phyloP scores from a whole-genome alignment of 2,329 filamentous ascomycete genomes.

The Colletotrichum tamarilloi region DNA sequence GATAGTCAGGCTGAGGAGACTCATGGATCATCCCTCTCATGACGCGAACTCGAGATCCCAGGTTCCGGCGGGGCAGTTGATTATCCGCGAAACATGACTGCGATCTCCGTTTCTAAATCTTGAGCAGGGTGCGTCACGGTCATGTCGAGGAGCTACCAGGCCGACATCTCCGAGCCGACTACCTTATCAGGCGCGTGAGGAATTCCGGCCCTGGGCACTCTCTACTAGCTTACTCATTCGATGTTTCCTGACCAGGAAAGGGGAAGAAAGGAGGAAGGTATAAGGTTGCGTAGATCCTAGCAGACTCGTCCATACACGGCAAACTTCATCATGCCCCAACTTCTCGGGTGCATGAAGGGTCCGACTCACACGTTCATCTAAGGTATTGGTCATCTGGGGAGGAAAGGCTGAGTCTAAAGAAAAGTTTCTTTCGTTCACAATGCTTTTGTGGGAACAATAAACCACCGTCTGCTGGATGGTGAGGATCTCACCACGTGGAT shows the following conservation, averaged over 20 bases:
- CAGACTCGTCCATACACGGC: background rate
- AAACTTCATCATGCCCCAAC: conserved; percentile 4
- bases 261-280: background rate
- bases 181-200: background rate
- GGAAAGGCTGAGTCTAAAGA: background rate
- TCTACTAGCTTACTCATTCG: background rate
- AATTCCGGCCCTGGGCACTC: background rate
- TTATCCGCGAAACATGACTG: background rate
- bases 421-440: background rate
- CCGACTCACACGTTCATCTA: background rate
- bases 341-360: background rate
- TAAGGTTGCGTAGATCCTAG: conserved; percentile 3
- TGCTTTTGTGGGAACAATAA: background rate
- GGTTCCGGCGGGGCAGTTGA: background rate
- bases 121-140: background rate
- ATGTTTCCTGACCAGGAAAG: background rate
- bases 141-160: background rate
- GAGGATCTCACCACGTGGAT: no score
- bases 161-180: background rate
- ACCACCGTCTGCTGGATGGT: no score
- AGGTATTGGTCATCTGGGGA: background rate
- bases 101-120: background rate
- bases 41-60: background rate
- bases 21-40: conserved; percentile 18
- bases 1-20: background rate